Evolutionary conservation across 208 protist genomes (phyloP).

Genomic region (Porcisia deanei): DNA sequence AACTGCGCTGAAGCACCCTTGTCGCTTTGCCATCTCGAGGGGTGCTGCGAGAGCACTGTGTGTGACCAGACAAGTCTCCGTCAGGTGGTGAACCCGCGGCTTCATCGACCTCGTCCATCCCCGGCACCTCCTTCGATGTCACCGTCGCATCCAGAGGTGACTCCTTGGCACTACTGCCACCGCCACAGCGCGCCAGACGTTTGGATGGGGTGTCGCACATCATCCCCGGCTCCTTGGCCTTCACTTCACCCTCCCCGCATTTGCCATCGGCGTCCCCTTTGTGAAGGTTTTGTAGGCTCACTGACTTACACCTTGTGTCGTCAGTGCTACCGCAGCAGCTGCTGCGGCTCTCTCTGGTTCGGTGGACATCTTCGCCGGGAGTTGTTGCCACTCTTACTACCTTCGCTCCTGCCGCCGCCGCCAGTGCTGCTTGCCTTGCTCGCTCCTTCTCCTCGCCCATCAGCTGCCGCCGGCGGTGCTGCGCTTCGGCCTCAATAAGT

Average conservation of each 20-base stretch:
- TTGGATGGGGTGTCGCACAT: background rate
- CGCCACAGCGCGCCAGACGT: background rate
- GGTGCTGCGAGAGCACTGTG: background rate
- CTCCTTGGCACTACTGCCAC: background rate
- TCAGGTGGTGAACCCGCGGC: background rate
- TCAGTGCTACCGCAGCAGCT: background rate
- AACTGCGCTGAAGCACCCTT: background rate
- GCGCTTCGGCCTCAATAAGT: conserved; percentile 37
- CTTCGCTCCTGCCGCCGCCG: background rate
- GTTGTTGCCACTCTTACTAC: background rate
- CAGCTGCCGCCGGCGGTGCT: conserved; percentile 13
- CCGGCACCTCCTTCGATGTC: background rate
- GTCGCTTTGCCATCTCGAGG: background rate
- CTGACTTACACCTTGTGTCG: background rate
- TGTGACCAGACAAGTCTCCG: background rate
- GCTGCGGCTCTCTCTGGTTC: background rate
- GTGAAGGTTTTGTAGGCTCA: background rate
- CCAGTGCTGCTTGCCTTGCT: conserved; percentile 7
- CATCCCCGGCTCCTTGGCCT: background rate
- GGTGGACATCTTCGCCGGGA: background rate
- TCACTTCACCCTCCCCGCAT: background rate
- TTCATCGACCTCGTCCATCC: background rate
- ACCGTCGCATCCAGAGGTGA: background rate
- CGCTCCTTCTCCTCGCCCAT: conserved; percentile 7
- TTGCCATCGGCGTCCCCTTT: background rate